Percentiles rank a stretch among this genome's conserved stretches.
phyloP scores from a whole-genome alignment of 805 yeast genomes.

The Saccharomycopsis microspora region DNA sequence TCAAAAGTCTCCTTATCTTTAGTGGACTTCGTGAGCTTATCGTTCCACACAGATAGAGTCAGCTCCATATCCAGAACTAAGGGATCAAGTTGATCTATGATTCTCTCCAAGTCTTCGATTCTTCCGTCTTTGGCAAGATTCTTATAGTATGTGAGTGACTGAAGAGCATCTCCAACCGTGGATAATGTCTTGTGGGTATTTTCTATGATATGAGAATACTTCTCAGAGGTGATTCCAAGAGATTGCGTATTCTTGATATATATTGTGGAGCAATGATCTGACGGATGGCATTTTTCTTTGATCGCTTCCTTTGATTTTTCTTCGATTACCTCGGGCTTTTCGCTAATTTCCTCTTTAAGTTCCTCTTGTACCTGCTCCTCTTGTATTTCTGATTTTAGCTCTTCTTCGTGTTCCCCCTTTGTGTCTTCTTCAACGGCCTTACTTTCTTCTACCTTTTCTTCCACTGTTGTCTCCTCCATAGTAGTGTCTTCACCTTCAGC shows the following conservation, averaged over 20 bases:
- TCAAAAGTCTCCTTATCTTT: conserved; percentile 72
- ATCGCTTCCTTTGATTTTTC: not conserved
- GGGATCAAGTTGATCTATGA: conserved; percentile 23
- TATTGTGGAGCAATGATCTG: not conserved
- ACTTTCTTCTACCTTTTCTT: not conserved
- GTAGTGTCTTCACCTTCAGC: conserved; percentile 7
- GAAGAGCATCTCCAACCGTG: conserved; percentile 11
- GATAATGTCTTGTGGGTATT: conserved; percentile 20
- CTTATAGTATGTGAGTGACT: conserved; percentile 18
- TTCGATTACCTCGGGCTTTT: not conserved
- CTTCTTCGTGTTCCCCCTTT: not conserved
- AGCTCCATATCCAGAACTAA: conserved; percentile 28
- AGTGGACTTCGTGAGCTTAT: conserved; percentile 34
- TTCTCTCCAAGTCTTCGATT: conserved; percentile 26
- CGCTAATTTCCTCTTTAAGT: not conserved
- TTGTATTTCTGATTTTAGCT: not conserved
- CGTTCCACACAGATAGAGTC: conserved; percentile 39
- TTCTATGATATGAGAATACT: conserved; percentile 16
- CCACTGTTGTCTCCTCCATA: conserved; percentile 3
- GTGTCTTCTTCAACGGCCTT: not conserved
- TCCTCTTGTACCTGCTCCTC: not conserved
- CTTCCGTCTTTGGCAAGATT: conserved; percentile 26
- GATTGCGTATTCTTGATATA: not conserved
- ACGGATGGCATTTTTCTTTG: conserved; percentile 13
- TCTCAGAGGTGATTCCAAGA: not conserved